Evolutionary conservation across 768 basidiomycete species (phyloP).

Genomic region (Pleurotus djamor): DNA sequence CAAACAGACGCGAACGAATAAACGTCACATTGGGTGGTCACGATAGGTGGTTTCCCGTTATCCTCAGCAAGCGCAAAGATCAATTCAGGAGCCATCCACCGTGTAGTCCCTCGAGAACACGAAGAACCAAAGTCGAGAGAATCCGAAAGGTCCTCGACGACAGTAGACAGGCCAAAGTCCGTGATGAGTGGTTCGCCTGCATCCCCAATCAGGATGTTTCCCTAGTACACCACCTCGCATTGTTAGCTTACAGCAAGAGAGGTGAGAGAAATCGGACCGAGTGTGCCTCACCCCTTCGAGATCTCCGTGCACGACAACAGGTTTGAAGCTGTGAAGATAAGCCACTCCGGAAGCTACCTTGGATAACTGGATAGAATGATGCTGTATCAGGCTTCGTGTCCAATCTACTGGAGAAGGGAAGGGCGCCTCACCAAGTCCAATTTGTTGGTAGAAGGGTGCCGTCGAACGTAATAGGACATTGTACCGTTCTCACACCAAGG

Average conservation of each 20-base stretch:
- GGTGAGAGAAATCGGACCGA: not conserved
- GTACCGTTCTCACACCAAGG: slow-evolving; percentile 64
- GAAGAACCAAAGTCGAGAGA: slow-evolving; percentile 35
- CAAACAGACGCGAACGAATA: slow-evolving; percentile 61
- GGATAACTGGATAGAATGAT: slow-evolving; percentile 30
- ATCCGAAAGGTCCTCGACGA: slow-evolving; percentile 49
- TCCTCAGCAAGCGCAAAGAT: slow-evolving; percentile 50
- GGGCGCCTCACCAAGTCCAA: slow-evolving; percentile 38
- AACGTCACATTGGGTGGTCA: slow-evolving; percentile 55
- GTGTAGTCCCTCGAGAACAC: slow-evolving; percentile 43
- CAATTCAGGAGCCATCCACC: slow-evolving; percentile 62
- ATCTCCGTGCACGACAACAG: slow-evolving; percentile 58
- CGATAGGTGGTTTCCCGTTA: slow-evolving; percentile 33
- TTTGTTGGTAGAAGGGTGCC: slow-evolving; percentile 37
- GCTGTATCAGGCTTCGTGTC: not conserved
- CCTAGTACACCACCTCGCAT: slow-evolving; percentile 25
- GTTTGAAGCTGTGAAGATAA: slow-evolving; percentile 55
- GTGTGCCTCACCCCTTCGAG: slow-evolving; percentile 48
- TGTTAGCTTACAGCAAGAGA: not conserved
- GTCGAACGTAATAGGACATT: slow-evolving; percentile 45
- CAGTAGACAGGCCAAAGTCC: slow-evolving; percentile 61
- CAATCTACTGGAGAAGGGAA: slow-evolving; percentile 10
- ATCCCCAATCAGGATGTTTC: slow-evolving; percentile 56
- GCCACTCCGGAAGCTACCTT: slow-evolving; percentile 57
- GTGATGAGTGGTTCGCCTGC: slow-evolving; percentile 53